These are phyloP conservation scores for Penicillium sp. DNA, from an alignment of 2,329 filamentous ascomycete genomes.

Conservation along the genomic window DNA sequence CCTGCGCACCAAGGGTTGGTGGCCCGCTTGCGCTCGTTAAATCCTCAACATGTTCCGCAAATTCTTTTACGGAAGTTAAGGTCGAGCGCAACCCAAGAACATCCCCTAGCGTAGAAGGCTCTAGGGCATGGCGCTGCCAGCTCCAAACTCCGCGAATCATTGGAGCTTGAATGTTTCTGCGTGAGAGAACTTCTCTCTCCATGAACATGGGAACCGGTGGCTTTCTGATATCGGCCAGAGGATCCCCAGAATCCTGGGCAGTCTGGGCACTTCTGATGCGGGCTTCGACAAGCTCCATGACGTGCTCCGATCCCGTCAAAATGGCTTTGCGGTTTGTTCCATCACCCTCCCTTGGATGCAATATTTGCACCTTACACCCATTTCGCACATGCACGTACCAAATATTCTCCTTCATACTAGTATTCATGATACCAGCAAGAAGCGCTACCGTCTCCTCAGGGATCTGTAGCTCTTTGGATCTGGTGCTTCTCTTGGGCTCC, in stretches of 20 bases:
- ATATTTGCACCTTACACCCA: conserved; percentile 41
- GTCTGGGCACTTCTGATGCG: conserved; percentile 25
- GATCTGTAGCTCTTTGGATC: conserved; percentile 32
- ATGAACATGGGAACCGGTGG: conserved; percentile 31
- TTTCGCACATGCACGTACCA: conserved; percentile 36
- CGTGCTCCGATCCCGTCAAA: conserved; percentile 36
- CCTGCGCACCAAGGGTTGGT: neutral
- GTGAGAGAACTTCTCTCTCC: conserved; percentile 26
- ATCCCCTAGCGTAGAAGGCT: conserved; percentile 8
- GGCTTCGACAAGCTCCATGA: conserved; percentile 32
- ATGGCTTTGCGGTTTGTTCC: conserved; percentile 36
- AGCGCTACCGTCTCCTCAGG: conserved; percentile 38
- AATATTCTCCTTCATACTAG: conserved; percentile 38
- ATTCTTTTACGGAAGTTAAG: conserved; percentile 34
- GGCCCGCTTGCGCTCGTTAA: conserved; percentile 30
- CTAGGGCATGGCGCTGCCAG: conserved; percentile 5
- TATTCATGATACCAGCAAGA: conserved; percentile 32
- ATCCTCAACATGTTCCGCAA: conserved; percentile 42
- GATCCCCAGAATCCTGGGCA: conserved; percentile 28
- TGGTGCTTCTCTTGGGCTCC: conserved; percentile 12
- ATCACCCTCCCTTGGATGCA: conserved; percentile 30
- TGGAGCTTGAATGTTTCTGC: conserved; percentile 25
- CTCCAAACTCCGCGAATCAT: conserved; percentile 35
- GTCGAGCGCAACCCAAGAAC: conserved; percentile 18
- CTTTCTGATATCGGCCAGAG: conserved; percentile 31